These are phyloP conservation scores for Eucalyptus dawsonii DNA, from an alignment of 345 rosid species.

Conservation along the genomic window DNA sequence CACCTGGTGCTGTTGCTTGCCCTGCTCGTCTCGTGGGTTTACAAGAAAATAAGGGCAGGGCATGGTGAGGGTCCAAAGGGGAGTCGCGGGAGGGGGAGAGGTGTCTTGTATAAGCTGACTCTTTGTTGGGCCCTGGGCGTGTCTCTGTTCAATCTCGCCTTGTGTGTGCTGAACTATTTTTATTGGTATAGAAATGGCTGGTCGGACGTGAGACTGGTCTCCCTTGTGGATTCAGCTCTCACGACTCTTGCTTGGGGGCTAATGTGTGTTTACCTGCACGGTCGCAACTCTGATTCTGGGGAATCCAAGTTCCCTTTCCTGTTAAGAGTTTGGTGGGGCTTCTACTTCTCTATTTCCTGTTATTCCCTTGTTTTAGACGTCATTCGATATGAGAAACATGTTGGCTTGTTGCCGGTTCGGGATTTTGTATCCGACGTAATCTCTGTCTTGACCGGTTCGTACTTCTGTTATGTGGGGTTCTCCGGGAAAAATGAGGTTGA, in stretches of 20 bases:
- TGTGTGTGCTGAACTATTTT: slow-evolving; percentile 24
- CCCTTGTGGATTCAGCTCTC: not conserved
- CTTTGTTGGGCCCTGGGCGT: slow-evolving; percentile 19
- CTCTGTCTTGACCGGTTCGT: no score
- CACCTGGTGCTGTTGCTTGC: slow-evolving; percentile 8
- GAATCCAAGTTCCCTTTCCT: no score
- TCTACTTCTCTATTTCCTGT: no score
- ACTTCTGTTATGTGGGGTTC: no score
- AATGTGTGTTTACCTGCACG: no score
- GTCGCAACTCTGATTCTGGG: no score
- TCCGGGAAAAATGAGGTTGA: slow-evolving; percentile 5
- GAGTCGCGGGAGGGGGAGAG: not conserved
- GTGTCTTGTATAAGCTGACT: not conserved
- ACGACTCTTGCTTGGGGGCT: no score
- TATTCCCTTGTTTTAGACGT: no score
- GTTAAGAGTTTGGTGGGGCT: no score
- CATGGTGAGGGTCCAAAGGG: not conserved
- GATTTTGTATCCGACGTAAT: no score
- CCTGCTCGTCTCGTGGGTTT: not conserved
- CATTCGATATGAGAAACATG: no score
- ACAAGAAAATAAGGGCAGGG: not conserved
- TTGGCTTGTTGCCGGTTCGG: no score
- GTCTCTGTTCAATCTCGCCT: slow-evolving; percentile 15
- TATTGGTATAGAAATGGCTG: slow-evolving; percentile 22
- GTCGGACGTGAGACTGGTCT: slow-evolving; percentile 19